phyloP scores from a whole-genome alignment of 257 asterid species.

The Nicotiana tabacum region DNA sequence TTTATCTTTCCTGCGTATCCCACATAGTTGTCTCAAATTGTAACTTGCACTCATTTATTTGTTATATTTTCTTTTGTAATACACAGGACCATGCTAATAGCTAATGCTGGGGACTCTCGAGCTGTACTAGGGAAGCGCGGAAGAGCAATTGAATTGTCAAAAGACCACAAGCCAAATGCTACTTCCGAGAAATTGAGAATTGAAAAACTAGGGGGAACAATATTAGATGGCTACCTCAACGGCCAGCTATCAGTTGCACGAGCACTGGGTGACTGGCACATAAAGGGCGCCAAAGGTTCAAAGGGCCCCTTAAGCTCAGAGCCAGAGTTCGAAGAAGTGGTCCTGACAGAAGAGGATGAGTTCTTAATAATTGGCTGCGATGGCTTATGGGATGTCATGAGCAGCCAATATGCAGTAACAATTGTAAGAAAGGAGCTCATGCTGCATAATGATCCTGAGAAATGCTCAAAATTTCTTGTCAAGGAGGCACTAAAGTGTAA shows the following conservation, averaged over 20 bases:
- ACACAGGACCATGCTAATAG: conserved; percentile 60
- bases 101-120: conserved; percentile 89
- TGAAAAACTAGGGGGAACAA: conserved; percentile 68
- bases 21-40: background rate
- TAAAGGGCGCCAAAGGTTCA: conserved; percentile 79
- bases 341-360: conserved; percentile 70
- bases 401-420: conserved; percentile 84
- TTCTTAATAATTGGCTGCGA: conserved; percentile 82
- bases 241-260: conserved; percentile 91
- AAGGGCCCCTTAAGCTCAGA: conserved; percentile 62
- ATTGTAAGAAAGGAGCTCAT: conserved; percentile 76
- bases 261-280: conserved; percentile 88
- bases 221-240: conserved; percentile 82
- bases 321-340: conserved; percentile 68
- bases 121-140: conserved; percentile 85
- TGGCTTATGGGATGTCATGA: conserved; percentile 93
- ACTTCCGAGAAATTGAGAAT: conserved; percentile 66
- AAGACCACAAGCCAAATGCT: conserved; percentile 77
- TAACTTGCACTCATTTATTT: background rate
- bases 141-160: conserved; percentile 70
- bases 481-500: conserved; percentile 43
- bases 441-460: conserved; percentile 70
- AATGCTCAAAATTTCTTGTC: conserved; percentile 61
- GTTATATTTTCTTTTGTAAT: background rate
- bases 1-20: background rate